These are phyloP conservation scores for Coccomyxa subellipsoidea DNA, from an alignment of 163 green algal genomes.

Conservation along the genomic window DNA sequence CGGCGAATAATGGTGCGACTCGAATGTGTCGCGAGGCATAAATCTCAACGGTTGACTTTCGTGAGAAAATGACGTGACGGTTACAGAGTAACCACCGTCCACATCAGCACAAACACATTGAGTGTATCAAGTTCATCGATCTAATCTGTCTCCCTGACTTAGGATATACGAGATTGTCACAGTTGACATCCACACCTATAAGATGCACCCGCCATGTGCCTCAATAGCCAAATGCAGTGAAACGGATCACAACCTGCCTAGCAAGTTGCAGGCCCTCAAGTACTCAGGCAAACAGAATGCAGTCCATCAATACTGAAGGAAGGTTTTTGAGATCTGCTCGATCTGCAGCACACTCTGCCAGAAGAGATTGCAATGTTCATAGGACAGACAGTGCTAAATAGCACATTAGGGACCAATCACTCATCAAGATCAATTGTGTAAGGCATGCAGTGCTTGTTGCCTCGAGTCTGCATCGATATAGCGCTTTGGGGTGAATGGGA, in stretches of 20 bases:
- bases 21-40: too few species aligned
- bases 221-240: too few species aligned
- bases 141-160: neutral
- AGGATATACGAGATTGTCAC: too few species aligned
- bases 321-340: neutral
- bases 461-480: neutral
- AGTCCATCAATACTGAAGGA: too few species aligned
- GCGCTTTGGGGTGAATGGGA: neutral
- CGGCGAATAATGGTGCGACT: too few species aligned
- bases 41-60: too few species aligned
- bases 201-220: too few species aligned
- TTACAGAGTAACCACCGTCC: neutral
- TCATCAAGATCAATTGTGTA: neutral
- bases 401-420: neutral
- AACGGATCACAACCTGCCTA: too few species aligned
- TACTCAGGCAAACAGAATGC: too few species aligned
- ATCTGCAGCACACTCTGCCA: neutral
- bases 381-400: neutral
- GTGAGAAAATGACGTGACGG: neutral
- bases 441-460: neutral
- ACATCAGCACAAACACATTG: neutral
- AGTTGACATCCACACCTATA: too few species aligned
- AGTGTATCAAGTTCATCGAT: neutral
- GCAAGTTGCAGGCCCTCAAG: too few species aligned
- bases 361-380: too few species aligned